Evolutionary conservation across 108 stramenopile species (phyloP), one percentile per base, ranked within the genome.

Genomic region (Cyclostephanos tholiformis): DNA sequence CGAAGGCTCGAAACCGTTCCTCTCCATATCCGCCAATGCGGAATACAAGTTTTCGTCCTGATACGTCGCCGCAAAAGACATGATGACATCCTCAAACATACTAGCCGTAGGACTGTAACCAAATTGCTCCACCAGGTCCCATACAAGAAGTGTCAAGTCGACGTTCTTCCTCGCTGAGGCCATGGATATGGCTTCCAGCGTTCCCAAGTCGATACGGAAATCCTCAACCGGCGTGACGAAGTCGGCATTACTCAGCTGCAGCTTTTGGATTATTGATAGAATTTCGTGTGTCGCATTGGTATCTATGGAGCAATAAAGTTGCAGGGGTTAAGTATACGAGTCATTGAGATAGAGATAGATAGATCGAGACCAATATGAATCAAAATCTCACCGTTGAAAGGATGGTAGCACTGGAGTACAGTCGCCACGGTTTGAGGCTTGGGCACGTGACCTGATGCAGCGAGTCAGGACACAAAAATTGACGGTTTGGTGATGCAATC

Each of bases 1-100:
- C 9, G 88, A 87, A n/a, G 85, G 82, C 4, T 71, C 64, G 30
- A 73, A 83, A 3, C 87, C 91, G 32, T 76, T 85, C 20, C 74
- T 78, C 56, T 89, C 82, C 91, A 93, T 93, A 19, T 87, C 84
- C 10, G 59, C 67, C 35, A 93, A 25, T 19, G 82, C 89, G 2
- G 82, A 77, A 72, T 86, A 89, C 16, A 80, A 74, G 16, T 75
- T 55, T 1, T 72, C 46, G 43, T 85, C 67, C 32, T 52, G 64
- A 14, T 72, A 49, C 26, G 35, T 57, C 16, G 53, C 68, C 0
- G 80, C 76, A 68, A 93, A 89, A 8, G 87, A 72, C 48, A 89
- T 57, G 36, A 90, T 69, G 9, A 87, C 86, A 61, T 87, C 87
- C 67, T 93, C 89, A 78, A 85, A 93, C 56, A 90, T 81, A 14